Percentiles rank a stretch among this genome's conserved stretches.
Conservation (phyloP, 306 rosid species). For the Astragalus membranaceus region DNA sequence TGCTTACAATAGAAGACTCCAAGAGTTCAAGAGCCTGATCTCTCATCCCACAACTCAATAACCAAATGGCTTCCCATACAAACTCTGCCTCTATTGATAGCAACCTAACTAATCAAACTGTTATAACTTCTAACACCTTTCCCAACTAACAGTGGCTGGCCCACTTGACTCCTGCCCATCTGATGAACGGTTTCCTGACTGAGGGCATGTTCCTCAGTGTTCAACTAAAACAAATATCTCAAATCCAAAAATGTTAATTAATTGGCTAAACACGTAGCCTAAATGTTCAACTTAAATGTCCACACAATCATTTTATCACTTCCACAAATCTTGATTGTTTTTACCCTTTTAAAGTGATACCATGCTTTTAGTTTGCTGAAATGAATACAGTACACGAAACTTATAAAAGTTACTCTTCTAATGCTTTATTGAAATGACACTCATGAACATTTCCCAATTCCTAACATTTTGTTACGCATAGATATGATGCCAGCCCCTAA, state of each 20-base stretch:
- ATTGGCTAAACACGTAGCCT: not conserved
- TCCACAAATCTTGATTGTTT: not conserved
- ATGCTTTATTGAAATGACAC: not conserved
- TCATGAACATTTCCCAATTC: constrained; percentile 3
- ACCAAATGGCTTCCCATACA: not conserved
- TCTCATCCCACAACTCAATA: not conserved
- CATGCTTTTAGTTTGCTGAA: not conserved
- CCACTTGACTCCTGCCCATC: not conserved
- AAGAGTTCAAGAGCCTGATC: not conserved
- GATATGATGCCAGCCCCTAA: constrained; percentile 11
- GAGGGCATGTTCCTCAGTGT: not conserved
- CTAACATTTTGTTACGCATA: not conserved
- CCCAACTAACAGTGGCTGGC: not conserved
- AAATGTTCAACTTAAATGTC: not conserved
- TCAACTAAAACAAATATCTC: not conserved
- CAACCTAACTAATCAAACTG: not conserved
- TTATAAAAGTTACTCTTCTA: not conserved
- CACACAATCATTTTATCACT: not conserved
- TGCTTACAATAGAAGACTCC: not conserved
- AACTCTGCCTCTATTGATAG: not conserved
- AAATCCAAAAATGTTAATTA: not conserved
- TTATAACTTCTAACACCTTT: not conserved
- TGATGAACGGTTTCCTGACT: not conserved
- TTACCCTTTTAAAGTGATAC: not conserved
- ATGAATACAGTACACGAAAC: not conserved